Conservation (phyloP, 768 basidiomycete species). For the Lactarius pseudohatsudake region DNA sequence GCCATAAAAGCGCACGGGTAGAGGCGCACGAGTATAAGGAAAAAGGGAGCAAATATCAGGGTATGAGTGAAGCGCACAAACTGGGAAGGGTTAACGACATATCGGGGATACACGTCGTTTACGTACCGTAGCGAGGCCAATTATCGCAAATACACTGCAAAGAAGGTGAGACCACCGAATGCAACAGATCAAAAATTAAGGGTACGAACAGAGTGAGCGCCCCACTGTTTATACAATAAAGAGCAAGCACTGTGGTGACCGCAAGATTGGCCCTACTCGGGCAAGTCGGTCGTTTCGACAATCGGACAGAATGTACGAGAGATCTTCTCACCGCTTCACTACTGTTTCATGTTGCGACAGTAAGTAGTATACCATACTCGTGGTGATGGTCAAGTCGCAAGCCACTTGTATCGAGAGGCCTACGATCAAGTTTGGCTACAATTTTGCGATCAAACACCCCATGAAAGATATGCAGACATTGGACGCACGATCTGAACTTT, state of each 20-base stretch:
- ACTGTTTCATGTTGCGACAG: neutral
- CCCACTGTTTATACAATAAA: conserved; percentile 14
- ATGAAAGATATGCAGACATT: neutral
- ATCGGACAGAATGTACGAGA: neutral
- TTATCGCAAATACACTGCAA: conserved; percentile 6
- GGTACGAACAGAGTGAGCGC: conserved; percentile 6
- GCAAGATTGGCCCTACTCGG: neutral
- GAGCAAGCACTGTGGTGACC: neutral
- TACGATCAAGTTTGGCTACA: neutral
- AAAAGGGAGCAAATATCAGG: conserved; percentile 12
- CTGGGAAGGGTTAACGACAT: neutral
- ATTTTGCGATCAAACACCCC: neutral
- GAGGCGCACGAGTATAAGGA: conserved; percentile 2
- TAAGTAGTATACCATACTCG: conserved; percentile 11
- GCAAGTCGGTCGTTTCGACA: neutral
- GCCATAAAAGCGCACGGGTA: conserved; percentile 12
- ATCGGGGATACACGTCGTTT: neutral
- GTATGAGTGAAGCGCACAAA: neutral
- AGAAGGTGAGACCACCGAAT: neutral
- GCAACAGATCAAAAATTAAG: neutral
- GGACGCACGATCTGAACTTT: neutral
- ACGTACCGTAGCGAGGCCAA: conserved; percentile 2
- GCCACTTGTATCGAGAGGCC: neutral
- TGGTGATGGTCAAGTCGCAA: conserved; percentile 12
- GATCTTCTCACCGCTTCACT: conserved; percentile 5